Conservation (phyloP, 2,329 filamentous ascomycete species). For the Aspergillus sp. region DNA sequence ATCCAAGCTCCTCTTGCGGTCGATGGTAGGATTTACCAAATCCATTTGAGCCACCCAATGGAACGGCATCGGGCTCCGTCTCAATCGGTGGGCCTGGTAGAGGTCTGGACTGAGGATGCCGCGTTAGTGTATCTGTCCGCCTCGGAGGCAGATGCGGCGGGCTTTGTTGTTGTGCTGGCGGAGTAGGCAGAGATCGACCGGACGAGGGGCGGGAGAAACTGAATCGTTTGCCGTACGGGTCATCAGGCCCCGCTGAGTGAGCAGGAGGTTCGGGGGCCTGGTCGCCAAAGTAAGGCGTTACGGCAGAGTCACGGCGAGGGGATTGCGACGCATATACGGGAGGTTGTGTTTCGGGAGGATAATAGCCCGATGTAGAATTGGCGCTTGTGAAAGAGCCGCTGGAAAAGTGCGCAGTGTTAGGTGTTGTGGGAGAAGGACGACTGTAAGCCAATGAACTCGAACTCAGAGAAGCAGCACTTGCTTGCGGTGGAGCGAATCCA, state of each 20-base stretch:
- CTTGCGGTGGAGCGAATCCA: constrained; percentile 17
- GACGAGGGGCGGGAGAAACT: constrained; percentile 23
- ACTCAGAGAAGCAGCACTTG: constrained; percentile 15
- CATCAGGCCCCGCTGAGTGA: constrained; percentile 19
- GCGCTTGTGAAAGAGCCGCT: constrained; percentile 13
- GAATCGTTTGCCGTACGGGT: constrained; percentile 16
- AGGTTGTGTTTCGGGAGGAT: constrained; percentile 14
- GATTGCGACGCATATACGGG: constrained; percentile 16
- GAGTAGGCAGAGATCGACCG: constrained; percentile 35
- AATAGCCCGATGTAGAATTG: constrained; percentile 13
- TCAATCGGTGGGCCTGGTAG: constrained; percentile 49
- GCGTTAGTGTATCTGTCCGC: constrained; percentile 43
- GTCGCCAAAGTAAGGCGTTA: constrained; percentile 15
- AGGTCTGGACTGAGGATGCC: constrained; percentile 49
- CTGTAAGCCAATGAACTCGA: constrained; percentile 21
- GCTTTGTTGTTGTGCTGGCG: constrained; percentile 45
- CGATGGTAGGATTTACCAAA: constrained; percentile 22
- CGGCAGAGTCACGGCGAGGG: constrained; percentile 12
- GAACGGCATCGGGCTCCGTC: constrained; percentile 24
- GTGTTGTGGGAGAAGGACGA: constrained; percentile 13
- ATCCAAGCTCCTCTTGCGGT: constrained; percentile 32
- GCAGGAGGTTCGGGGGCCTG: constrained; percentile 26
- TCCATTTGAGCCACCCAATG: constrained; percentile 10
- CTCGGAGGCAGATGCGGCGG: constrained; percentile 42
- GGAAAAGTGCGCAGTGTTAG: constrained; percentile 14